phyloP scores from a whole-genome alignment of 1,139 yeast genomes.

The Nakaseomyces uthaithaninus region DNA sequence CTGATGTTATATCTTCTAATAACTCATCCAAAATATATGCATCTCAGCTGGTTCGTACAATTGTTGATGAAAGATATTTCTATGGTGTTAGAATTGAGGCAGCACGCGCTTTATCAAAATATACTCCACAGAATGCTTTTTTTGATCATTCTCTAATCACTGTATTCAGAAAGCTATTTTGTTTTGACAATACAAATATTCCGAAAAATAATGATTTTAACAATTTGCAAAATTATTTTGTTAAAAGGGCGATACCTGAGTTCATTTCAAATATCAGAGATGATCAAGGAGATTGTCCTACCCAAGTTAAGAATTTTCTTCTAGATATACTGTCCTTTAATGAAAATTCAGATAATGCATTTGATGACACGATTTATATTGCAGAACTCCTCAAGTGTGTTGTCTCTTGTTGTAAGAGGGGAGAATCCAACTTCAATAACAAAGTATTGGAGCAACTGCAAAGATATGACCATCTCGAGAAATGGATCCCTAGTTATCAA shows the following conservation, averaged over 20 bases:
- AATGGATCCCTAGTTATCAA: slow-evolving; percentile 76
- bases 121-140: slow-evolving; percentile 52
- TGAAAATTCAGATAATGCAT: slow-evolving; percentile 75
- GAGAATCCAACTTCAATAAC: slow-evolving; percentile 33
- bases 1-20: slow-evolving; percentile 35
- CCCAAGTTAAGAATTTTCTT: slow-evolving; percentile 51
- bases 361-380: slow-evolving; percentile 65
- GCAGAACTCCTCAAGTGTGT: slow-evolving; percentile 51
- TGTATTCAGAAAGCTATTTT: slow-evolving; percentile 61
- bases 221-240: slow-evolving; percentile 55
- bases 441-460: slow-evolving; percentile 54
- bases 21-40: slow-evolving; percentile 54
- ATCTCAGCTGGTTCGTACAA: slow-evolving; percentile 67
- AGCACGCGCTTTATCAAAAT: slow-evolving; percentile 63
- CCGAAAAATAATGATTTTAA: slow-evolving; percentile 79
- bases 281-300: slow-evolving; percentile 59
- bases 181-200: slow-evolving; percentile 57
- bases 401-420: slow-evolving; percentile 39
- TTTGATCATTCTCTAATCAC: slow-evolving; percentile 51
- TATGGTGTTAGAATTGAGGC: slow-evolving; percentile 89
- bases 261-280: slow-evolving; percentile 57
- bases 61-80: slow-evolving; percentile 77
- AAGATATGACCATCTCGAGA: slow-evolving; percentile 71
- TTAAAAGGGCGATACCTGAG: slow-evolving; percentile 60
- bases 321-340: slow-evolving; percentile 71